Conservation (phyloP, 116 monocot genomes). For the Phalaenopsis hybrid region DNA sequence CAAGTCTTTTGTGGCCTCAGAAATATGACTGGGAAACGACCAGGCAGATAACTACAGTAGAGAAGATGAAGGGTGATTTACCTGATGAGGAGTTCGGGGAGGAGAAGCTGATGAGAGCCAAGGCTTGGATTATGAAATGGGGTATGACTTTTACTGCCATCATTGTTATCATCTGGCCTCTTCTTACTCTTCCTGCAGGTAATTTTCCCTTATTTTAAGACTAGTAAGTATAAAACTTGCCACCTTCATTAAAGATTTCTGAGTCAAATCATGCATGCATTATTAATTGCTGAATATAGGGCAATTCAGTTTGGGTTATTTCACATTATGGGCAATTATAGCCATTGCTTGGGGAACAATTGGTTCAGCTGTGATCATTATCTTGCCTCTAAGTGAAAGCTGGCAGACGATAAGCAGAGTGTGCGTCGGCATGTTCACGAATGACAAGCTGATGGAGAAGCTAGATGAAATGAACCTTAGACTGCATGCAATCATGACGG, state of each 20-base stretch:
- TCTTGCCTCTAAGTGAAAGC: constrained; percentile 71
- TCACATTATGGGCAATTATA: constrained; percentile 86
- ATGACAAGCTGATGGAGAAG: constrained; percentile 44
- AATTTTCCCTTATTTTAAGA: constrained; percentile 8
- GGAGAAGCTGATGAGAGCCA: constrained; percentile 68
- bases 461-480: constrained; percentile 64
- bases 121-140: constrained; percentile 84
- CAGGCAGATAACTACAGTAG: constrained; percentile 74
- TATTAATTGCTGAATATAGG: constrained; percentile 26
- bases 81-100: constrained; percentile 81
- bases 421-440: constrained; percentile 74
- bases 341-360: constrained; percentile 77
- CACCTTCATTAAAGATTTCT: neutral
- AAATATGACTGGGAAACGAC: constrained; percentile 81
- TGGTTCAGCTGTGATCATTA: constrained; percentile 74
- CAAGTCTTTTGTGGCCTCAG: constrained; percentile 67
- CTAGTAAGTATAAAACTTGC: neutral
- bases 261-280: neutral
- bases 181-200: constrained; percentile 83
- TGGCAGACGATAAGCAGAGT: constrained; percentile 65
- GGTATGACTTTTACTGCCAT: constrained; percentile 66
- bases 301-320: constrained; percentile 61
- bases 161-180: constrained; percentile 75
- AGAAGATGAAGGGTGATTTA: constrained; percentile 41
- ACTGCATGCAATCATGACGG: constrained; percentile 47